Evolutionary conservation across 2,329 filamentous ascomycete genomes (phyloP), one percentile per base, ranked within the genome.

Genomic region (Pochonia chlamydosporia): DNA sequence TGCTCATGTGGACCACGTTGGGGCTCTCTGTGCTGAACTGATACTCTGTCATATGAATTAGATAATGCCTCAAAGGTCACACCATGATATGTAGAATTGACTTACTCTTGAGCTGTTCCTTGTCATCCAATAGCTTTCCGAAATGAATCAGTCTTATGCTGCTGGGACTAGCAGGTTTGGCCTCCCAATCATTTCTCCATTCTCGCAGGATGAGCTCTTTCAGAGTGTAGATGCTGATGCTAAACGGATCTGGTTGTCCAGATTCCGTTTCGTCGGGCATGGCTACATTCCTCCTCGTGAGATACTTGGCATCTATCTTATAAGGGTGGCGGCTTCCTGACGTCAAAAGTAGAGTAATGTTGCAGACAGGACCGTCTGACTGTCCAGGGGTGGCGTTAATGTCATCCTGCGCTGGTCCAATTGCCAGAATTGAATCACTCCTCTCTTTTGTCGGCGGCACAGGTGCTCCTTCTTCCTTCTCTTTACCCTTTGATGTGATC

Each of bases 1-100:
- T 83, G 5, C 87, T 92, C 89, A 96, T 95, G 66, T 96, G 90
- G n/a, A 96, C 83, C 24, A 95, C 87, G 56, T 95, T 95, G 7
- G 87, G 81, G 10, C 76, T 73, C 52, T 89, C 84, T 25, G 75
- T 74, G 59, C 81, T 87, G 61, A 95, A 89, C 51, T 82, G 85
- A 60, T 88, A 91, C 55, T 91, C 89, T 95, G 59, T 5, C 18
- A 21, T 14, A 20, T 28, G 5, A 14, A 42, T 54, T 40, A 54
- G 50, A 39, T 14, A 24, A 11, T 26, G 4, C 24, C 20, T 31
- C 18, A 30, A n/a, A 9, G 18, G 3, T 21, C 35, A 39, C 31
- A 35, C 14, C 31, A 18, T 18, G n/a, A 6, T 18, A 6, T 23
- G 18, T 5, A 23, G 23, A 5, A 23, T 11, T 23, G 35, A 69